phyloP scores from a whole-genome alignment of 1,139 yeast genomes.

The Kodamaea arcana region DNA sequence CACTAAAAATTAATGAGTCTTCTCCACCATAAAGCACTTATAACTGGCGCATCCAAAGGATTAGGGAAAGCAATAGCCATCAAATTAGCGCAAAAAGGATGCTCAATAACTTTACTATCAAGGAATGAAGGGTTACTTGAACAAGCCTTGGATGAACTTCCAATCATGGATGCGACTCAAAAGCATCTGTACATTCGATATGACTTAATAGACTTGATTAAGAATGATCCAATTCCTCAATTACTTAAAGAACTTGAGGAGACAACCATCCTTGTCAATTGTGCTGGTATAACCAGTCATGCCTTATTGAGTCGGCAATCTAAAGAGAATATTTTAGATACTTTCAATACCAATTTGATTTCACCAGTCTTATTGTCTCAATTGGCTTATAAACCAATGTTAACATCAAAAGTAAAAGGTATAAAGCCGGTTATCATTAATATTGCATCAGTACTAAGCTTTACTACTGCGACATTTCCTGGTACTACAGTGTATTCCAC shows the following conservation, averaged over 20 bases:
- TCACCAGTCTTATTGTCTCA: slow-evolving; percentile 62
- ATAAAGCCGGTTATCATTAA: slow-evolving; percentile 45
- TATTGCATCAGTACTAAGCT: slow-evolving; percentile 68
- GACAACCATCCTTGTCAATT: slow-evolving; percentile 57
- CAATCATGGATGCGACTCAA: slow-evolving; percentile 27
- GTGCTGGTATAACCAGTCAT: slow-evolving; percentile 78
- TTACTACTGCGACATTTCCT: slow-evolving; percentile 30
- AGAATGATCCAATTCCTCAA: slow-evolving; percentile 2
- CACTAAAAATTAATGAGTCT: no score
- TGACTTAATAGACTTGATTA: slow-evolving; percentile 36
- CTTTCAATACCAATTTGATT: slow-evolving; percentile 59
- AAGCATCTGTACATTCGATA: slow-evolving; percentile 47
- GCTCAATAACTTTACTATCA: slow-evolving; percentile 59
- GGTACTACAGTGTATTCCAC: slow-evolving; percentile 82
- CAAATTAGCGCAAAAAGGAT: slow-evolving; percentile 57
- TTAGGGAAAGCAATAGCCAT: slow-evolving; percentile 68
- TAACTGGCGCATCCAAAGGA: slow-evolving; percentile 89
- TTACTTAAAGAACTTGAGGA: slow-evolving; percentile 18
- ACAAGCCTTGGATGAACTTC: slow-evolving; percentile 30
- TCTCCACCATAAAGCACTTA: slow-evolving; percentile 38
- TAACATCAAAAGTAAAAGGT: slow-evolving; percentile 14
- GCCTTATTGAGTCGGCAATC: slow-evolving; percentile 48
- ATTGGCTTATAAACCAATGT: slow-evolving; percentile 43
- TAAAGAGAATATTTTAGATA: slow-evolving; percentile 36
- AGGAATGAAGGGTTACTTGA: slow-evolving; percentile 41